Evolutionary conservation across 2,329 filamentous ascomycete species (phyloP), one percentile per base, ranked within the genome.

Genomic region (Pyrenophora tritici-repentis): DNA sequence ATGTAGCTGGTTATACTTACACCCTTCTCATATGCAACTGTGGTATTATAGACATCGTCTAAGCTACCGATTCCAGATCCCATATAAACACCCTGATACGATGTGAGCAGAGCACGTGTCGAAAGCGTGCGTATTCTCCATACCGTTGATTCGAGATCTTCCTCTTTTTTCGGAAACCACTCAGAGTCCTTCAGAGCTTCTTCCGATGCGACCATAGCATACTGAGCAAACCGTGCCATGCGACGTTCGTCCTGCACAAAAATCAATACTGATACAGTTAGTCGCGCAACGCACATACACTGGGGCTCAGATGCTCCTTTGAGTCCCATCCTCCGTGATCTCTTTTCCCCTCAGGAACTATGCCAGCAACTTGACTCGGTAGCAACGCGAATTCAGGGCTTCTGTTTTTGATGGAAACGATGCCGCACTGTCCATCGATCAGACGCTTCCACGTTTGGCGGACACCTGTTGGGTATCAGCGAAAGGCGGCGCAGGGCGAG

Each of bases 41-140:
- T 90, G 2, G 91, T 95, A 55, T 87, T 81, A 73, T 95, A 97
- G 7, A 96, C 86, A 63, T 96, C 91, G 34, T 96, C 89, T 33
- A 99, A 81, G 66, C 94, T 97, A 13, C 94, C 94, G 64, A 99
- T 97, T 1, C 94, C 94, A 59, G 93, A 97, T 2, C 94, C 94
- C 34, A 99, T 81, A 66, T 93, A 96, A 1, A 99, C 89, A 0
- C 94, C 94, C 83, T 84, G 12, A 52, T 6, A 12, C 2, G 5
- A 14, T 13, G 32, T 57, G 32, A 66, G 53, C 36, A 50, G 16
- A 13, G 22, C 36, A n/a, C 18, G 38, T 29, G 4, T 6, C 18
- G 12, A 22, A 2, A 37, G n/a, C 9, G 10, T 17, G 26, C 24
- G 20, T 16, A 16, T 13, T 12, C 8, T 31, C 31, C 74, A 43